A percentile compares a stretch with the other conserved stretches of the same genome.
Evolutionary conservation across 148 eudicot species (phyloP).

Genomic region (Chenopodium berlandieri): DNA sequence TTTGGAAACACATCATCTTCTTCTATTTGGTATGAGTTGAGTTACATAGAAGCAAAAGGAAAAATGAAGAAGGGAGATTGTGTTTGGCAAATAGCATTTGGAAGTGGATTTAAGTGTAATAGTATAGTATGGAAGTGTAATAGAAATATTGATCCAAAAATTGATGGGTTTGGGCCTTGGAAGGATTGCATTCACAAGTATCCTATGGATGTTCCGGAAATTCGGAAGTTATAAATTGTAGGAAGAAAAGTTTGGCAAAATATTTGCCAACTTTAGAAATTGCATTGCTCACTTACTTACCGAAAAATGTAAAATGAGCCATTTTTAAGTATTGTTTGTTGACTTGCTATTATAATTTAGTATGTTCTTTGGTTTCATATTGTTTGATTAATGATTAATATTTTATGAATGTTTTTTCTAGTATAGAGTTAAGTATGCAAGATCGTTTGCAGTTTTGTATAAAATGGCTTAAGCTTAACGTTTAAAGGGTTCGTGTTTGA

Average conservation of each 20-base stretch:
- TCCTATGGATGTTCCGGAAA: conserved; percentile 39
- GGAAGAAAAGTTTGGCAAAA: not conserved
- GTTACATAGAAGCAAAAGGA: conserved; percentile 37
- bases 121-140: conserved; percentile 36
- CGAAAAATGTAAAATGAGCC: no score
- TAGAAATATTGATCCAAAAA: conserved; percentile 14
- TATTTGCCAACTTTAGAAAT: not conserved
- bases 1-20: conserved; percentile 39
- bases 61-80: conserved; percentile 35
- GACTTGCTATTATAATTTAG: no score
- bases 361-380: no score
- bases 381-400: no score
- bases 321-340: no score
- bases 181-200: conserved; percentile 33
- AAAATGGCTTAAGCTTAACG: no score
- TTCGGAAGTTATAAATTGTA: conserved; percentile 20
- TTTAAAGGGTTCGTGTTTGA: no score
- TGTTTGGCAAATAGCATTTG: conserved; percentile 40
- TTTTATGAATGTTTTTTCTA: no score
- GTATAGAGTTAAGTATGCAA: no score
- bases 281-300: no score
- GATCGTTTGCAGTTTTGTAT: no score
- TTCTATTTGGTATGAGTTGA: conserved; percentile 38
- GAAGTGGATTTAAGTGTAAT: conserved; percentile 43
- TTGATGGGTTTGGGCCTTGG: conserved; percentile 41